Evolutionary conservation across 1,139 yeast genomes (phyloP), one percentile per base, ranked within the genome.

Genomic region (Kodamaea ohmeri): DNA sequence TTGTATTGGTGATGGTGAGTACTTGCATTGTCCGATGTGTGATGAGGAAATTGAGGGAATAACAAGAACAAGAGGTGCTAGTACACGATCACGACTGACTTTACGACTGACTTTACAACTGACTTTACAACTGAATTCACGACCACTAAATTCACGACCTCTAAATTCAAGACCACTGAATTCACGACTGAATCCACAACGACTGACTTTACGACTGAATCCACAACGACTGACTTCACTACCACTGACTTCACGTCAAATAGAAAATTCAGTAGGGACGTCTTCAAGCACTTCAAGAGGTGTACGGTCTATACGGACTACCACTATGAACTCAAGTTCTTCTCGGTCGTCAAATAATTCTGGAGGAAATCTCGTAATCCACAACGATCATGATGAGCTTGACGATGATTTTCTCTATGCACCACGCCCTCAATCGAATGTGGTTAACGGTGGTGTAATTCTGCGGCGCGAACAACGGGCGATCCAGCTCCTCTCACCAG

Each of bases 1-100:
- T 15, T 71, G 76, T 44, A 50, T 71, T 27, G 71, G 70, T 3
- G 12, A 45, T 33, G 40, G 38, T 4, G 38, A 37, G 11, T 35
- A 22, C 7, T 71, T 76, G 76, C 60, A 54, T 43, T 71, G 76
- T 49, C 74, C 75, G 14, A 60, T 70, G 33, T 71, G 76, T 48
- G 76, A 70, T 38, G 51, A 46, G 36, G 53, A 51, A 22, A 73
- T 68, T 43, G 71, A 65, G 32, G 25, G 6, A 21, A 13, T 12
- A 13, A 21, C 8, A 27, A 11, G 21, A 27, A 13, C 14, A 25
- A 11, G n/a, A 13, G n/a, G 8, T 9, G 22, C 6, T 20, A 20
- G 22, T 7, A 6, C 22, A 9, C 22, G 22, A 20, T 20, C 22
- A n/a, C n/a, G n/a, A n/a, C n/a, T n/a, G n/a, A n/a, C n/a, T n/a